Evolutionary conservation across 345 rosid genomes (phyloP).

Genomic region (Sonneratia alba): DNA sequence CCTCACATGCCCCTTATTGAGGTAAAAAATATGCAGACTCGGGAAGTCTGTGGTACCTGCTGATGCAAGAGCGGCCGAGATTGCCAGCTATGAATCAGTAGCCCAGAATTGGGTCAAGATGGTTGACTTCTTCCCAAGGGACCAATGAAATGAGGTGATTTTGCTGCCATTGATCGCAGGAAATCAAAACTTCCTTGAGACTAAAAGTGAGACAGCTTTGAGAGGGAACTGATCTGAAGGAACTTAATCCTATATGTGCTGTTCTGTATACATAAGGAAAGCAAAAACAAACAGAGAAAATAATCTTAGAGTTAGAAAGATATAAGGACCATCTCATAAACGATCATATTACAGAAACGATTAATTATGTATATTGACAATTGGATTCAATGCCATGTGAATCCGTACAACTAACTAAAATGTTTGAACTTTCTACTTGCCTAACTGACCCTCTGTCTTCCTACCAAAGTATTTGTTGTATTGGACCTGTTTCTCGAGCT

Average conservation of each 20-base stretch:
- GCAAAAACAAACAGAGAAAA: too few species aligned
- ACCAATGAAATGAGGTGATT: conserved; percentile 85
- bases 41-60: conserved; percentile 89
- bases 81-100: conserved; percentile 61
- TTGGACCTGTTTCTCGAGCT: background rate
- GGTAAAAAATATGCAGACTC: conserved; percentile 73
- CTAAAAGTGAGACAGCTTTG: conserved; percentile 50
- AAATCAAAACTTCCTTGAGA: conserved; percentile 42
- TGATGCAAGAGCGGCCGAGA: conserved; percentile 46
- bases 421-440: background rate
- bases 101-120: conserved; percentile 69
- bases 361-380: background rate
- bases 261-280: conserved; percentile 22
- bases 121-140: conserved; percentile 53
- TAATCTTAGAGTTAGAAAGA: too few species aligned
- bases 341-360: background rate
- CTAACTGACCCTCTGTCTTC: background rate
- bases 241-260: conserved; percentile 43
- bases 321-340: background rate
- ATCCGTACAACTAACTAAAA: background rate
- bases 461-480: conserved; percentile 3
- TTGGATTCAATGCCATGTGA: background rate
- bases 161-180: conserved; percentile 72
- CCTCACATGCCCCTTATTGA: conserved; percentile 47
- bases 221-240: conserved; percentile 38